Base-by-base conservation (phyloP, 768 basidiomycete genomes). In the Rhodotorula sphaerocarpa region DNA sequence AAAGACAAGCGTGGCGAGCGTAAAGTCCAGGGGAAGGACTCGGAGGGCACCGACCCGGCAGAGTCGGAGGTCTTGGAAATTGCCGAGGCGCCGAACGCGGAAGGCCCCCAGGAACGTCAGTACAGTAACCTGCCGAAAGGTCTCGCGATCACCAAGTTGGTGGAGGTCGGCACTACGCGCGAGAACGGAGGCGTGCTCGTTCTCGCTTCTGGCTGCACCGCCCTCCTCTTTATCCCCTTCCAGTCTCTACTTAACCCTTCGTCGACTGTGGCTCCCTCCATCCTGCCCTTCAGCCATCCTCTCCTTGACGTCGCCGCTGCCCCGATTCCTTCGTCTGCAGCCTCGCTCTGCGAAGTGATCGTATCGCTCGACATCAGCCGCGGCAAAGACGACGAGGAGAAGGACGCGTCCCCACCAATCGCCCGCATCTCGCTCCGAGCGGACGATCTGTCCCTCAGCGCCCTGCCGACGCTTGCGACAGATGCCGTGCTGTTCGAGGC, bases 191-290 rank as follows among this genome's bases (percentile, higher is more conserved):
- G 64, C 7, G 46, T 66, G 4, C 11, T 69, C 20, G 61, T 65
- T 4, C 51, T 65, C n/a, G 68, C 57, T 1, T 55, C 63, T 6
- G 68, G 63, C 16, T 55, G 36, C 6, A 69, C 63, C 20, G 67
- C 67, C 15, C 41, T 65, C 25, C 60, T 69, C 56, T 65, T 48
- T 57, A 43, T 65, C 33, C 63, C 67, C 28, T 61, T 56, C 59
- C 43, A 56, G 7, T 33, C 39, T 39, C 42, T 60, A 23, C 59
- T 65, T 1, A 7, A 48, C 27, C 0, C 53, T 12, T 3, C 59
- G 12, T 5, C 41, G 34, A 27, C 20, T 28, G 30, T 39, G 11
- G 31, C 27, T 28, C 36, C 56, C 25, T 48, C 50, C 45, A 52
- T 61, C 43, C 51, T 62, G 48, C 42, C 50, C 42, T 57, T 65